Percentiles rank a stretch among this genome's conserved stretches.
These are phyloP conservation scores for Fusarium napiforme DNA, from an alignment of 2,329 filamentous ascomycete species.

Conservation along the genomic window DNA sequence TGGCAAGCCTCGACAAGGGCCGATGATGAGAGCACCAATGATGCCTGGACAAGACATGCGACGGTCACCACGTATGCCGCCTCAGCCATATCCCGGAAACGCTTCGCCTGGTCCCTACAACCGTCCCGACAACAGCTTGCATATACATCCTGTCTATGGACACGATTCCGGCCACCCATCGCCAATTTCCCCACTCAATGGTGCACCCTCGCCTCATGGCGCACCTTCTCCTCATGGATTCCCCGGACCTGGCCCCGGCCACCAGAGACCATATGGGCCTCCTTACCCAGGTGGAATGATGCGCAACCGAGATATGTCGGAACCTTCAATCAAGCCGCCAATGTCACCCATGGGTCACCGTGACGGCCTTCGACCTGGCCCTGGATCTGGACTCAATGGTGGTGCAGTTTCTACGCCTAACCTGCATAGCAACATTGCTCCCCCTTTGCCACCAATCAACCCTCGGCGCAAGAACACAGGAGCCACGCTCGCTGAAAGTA, in stretches of 20 bases:
- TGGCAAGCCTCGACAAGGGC: slow-evolving; percentile 45
- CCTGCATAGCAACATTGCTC: slow-evolving; percentile 52
- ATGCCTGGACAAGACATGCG: slow-evolving; percentile 58
- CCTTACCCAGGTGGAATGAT: slow-evolving; percentile 47
- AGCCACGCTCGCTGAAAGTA: slow-evolving; percentile 46
- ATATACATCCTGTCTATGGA: slow-evolving; percentile 37
- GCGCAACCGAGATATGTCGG: slow-evolving; percentile 61
- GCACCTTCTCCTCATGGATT: slow-evolving; percentile 27
- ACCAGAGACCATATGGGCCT: slow-evolving; percentile 26
- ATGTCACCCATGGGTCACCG: slow-evolving; percentile 58
- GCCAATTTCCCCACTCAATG: slow-evolving; percentile 54
- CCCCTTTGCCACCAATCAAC: slow-evolving; percentile 69
- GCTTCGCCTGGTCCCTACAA: slow-evolving; percentile 40
- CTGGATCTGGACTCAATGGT: slow-evolving; percentile 48
- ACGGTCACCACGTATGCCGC: slow-evolving; percentile 60
- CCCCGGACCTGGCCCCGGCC: slow-evolving; percentile 16
- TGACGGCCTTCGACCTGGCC: slow-evolving; percentile 49
- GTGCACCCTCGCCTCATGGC: slow-evolving; percentile 23
- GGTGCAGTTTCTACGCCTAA: slow-evolving; percentile 52
- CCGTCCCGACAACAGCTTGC: slow-evolving; percentile 36
- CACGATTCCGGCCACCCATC: slow-evolving; percentile 57
- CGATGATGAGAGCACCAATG: slow-evolving; percentile 57
- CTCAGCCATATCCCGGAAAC: slow-evolving; percentile 49
- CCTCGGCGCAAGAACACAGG: slow-evolving; percentile 62
- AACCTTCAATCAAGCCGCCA: slow-evolving; percentile 60